phyloP scores from a whole-genome alignment of 805 yeast species.

The Suhomyces canberraensis region DNA sequence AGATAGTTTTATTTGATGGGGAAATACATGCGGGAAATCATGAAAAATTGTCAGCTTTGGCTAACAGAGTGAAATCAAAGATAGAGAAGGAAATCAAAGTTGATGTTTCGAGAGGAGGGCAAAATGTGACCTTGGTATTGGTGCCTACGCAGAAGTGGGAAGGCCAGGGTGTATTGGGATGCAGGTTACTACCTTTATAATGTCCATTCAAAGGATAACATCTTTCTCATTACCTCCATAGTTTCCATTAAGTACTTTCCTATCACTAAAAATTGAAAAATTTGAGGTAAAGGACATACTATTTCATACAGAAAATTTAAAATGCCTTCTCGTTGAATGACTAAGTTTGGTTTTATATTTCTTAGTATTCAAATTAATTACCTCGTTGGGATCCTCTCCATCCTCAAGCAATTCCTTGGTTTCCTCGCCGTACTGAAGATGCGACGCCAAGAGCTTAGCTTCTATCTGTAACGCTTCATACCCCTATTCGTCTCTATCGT shows the following conservation, averaged over 20 bases:
- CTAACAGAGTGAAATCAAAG: slow-evolving; percentile 39
- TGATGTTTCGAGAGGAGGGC: slow-evolving; percentile 28
- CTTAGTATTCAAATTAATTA: too few species aligned
- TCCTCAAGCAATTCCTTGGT: slow-evolving; percentile 2
- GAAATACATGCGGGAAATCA: slow-evolving; percentile 55
- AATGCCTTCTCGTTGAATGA: too few species aligned
- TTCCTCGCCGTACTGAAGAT: slow-evolving; percentile 3
- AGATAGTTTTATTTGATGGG: slow-evolving; percentile 50
- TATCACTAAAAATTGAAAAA: too few species aligned
- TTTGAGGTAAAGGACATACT: too few species aligned
- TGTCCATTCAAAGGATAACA: too few species aligned
- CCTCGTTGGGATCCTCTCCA: slow-evolving; percentile 13
- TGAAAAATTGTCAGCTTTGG: slow-evolving; percentile 44
- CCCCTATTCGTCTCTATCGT: neutral
- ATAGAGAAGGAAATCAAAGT: slow-evolving; percentile 27
- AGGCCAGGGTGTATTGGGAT: slow-evolving; percentile 70
- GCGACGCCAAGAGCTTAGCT: slow-evolving; percentile 2
- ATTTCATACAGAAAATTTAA: too few species aligned
- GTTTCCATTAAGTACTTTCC: too few species aligned
- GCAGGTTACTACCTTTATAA: slow-evolving; percentile 49
- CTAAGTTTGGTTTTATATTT: too few species aligned
- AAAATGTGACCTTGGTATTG: slow-evolving; percentile 18
- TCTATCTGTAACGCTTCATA: neutral
- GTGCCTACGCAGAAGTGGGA: slow-evolving; percentile 54
- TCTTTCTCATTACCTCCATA: too few species aligned